Evolutionary conservation across 2,329 filamentous ascomycete genomes (phyloP), one percentile per base, ranked within the genome.

Genomic region (Plectosphaerella sp.): DNA sequence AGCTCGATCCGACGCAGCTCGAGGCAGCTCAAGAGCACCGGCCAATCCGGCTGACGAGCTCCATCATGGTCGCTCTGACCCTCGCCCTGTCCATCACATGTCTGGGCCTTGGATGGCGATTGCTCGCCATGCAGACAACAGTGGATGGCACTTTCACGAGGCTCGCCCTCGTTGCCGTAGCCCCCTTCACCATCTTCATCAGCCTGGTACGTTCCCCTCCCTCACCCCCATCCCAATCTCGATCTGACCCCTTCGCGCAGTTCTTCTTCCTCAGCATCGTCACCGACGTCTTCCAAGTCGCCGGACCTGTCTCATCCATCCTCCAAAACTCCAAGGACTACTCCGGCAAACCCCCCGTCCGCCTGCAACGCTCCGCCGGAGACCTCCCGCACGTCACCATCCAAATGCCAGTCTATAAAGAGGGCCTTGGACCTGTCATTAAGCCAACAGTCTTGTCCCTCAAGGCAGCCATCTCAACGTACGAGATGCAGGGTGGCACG

Each of bases 161-260:
- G 36, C 57, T 85, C 14, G 76, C 76, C 5, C 76, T 88, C 52
- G 35, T 84, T 2, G 62, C 72, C 12, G 75, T 73, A 25, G 61
- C 77, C 6, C 74, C 83, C 1, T 64, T 81, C 16, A 79, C 85
- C 61, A 67, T 81, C 22, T 87, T 85, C 74, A 73, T 86, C 50
- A 75, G 72, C 51, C 62, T 83, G 60, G 74, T 76, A 62, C 51
- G 69, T 65, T 25, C 9, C 6, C 16, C 5, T 2, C 1, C 14
- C 18, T 24, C 45, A 6, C 4, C 45, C 6, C 2, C 8, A 8
- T 9, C 9, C 11, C 15, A 20, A 3, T 22, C 8, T n/a, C 4
- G 5, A 39, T 15, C 28, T 57, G 59, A 48, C 59, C 61, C 42
- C 59, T 51, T 37, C 5, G 22, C 5, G 22, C 48, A 65, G 60